phyloP scores from a whole-genome alignment of 805 yeast species.

The Candida ficus region DNA sequence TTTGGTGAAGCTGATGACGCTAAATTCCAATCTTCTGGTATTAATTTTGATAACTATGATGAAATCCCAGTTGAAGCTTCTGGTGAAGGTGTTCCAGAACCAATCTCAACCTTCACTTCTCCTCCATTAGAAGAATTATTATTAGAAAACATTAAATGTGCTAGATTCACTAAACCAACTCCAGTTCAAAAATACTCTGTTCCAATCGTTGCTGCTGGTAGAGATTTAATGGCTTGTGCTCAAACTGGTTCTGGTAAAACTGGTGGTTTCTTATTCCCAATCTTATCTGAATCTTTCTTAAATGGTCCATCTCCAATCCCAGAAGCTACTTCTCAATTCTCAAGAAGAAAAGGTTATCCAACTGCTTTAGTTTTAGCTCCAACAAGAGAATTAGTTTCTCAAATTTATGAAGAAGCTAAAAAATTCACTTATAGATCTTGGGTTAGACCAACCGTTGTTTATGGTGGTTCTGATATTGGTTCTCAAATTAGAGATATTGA shows the following conservation, averaged over 20 bases:
- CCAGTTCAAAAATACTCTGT: constrained; percentile 94
- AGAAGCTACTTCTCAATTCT: constrained; percentile 40
- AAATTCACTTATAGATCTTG: constrained; percentile 97
- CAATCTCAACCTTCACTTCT: constrained; percentile 77
- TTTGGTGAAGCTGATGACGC: constrained; percentile 74
- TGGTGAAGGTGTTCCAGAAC: constrained; percentile 93
- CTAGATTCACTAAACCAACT: constrained; percentile 93
- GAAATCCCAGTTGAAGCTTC: constrained; percentile 98
- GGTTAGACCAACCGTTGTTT: constrained; percentile 94
- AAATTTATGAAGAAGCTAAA: constrained; percentile 92
- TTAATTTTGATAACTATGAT: constrained; percentile 97
- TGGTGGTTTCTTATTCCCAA: constrained; percentile 99
- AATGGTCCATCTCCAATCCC: constrained; percentile 74
- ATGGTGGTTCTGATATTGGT: constrained; percentile 97
- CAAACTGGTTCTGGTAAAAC: constrained; percentile 99
- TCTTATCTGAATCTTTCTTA: constrained; percentile 82
- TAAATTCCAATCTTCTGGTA: constrained; percentile 86
- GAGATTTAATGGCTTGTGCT: constrained; percentile 96
- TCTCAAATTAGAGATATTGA: constrained; percentile 82
- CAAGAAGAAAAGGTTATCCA: constrained; percentile 82
- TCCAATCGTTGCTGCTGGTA: constrained; percentile 82
- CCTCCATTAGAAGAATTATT: constrained; percentile 89
- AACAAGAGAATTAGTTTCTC: constrained; percentile 97
- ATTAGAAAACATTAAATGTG: constrained; percentile 79
- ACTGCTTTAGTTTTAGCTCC: constrained; percentile 96